Percentiles rank a stretch among this genome's conserved stretches.
Evolutionary conservation across 352 stramenopile genomes (phyloP).

Genomic region (Globisporangium irregulare): DNA sequence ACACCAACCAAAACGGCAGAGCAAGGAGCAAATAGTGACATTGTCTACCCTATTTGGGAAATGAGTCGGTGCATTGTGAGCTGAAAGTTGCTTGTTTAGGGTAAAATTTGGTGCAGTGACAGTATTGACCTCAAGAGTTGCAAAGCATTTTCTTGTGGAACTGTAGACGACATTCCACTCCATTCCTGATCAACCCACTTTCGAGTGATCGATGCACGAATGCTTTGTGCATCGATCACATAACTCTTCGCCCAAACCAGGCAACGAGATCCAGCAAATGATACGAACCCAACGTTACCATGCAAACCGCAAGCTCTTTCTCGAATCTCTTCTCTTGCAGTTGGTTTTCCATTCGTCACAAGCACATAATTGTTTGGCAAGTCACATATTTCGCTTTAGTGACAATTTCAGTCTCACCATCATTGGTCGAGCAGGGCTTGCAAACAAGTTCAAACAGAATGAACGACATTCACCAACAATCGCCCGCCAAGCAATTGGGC

Average conservation of each 20-base stretch:
- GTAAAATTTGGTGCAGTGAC: background rate
- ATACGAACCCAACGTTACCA: background rate
- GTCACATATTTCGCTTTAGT: background rate
- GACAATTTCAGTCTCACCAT: background rate
- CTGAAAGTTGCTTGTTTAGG: background rate
- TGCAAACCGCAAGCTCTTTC: background rate
- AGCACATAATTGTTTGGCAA: background rate
- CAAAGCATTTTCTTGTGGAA: constrained; percentile 1
- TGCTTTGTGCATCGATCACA: background rate
- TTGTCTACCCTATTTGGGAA: background rate
- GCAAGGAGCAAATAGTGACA: constrained; percentile 3
- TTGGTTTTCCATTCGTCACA: background rate
- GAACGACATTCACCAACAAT: background rate
- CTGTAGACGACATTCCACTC: background rate
- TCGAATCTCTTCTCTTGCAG: background rate
- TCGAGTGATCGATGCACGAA: background rate
- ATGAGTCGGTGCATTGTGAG: background rate
- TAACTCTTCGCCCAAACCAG: background rate
- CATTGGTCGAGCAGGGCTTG: background rate
- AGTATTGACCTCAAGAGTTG: background rate
- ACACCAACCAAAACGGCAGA: constrained; percentile 12
- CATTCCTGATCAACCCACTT: background rate
- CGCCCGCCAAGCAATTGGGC: background rate
- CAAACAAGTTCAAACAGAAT: background rate
- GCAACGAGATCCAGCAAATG: background rate